phyloP scores from a whole-genome alignment of 2,329 filamentous ascomycete genomes.

The Neofusicoccum cordaticola region DNA sequence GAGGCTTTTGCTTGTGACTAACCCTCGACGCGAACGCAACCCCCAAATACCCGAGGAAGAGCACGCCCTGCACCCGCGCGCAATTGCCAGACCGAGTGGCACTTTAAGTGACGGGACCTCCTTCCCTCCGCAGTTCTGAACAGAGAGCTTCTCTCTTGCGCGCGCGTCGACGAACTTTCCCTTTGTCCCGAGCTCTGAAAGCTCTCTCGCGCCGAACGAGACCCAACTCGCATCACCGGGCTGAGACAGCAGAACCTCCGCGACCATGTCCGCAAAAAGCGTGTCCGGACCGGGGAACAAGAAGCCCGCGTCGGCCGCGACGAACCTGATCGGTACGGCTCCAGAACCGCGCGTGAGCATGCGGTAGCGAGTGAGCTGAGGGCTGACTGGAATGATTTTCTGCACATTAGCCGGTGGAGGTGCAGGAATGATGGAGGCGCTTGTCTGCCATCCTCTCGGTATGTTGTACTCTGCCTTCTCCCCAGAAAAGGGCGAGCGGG shows the following conservation, averaged over 20 bases:
- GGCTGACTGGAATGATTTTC: neutral
- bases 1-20: neutral
- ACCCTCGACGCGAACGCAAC: neutral
- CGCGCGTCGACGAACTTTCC: neutral
- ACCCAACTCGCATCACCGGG: neutral
- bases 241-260: neutral
- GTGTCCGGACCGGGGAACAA: conserved; percentile 60
- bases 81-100: neutral
- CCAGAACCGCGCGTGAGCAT: conserved; percentile 18
- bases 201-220: neutral
- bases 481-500: neutral
- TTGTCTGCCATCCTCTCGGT: conserved; percentile 92
- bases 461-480: conserved; percentile 30
- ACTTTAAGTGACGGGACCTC: neutral
- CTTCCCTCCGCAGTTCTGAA: neutral
- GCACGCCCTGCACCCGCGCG: neutral
- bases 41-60: neutral
- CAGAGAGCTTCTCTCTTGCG: neutral
- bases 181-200: neutral
- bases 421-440: conserved; percentile 98
- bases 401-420: conserved; percentile 74
- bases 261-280: conserved; percentile 59
- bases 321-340: conserved; percentile 79
- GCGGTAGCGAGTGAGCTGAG: no score
- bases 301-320: conserved; percentile 79